phyloP scores from a whole-genome alignment of 1,284 basidiomycete species.

The Vanrija sp. region DNA sequence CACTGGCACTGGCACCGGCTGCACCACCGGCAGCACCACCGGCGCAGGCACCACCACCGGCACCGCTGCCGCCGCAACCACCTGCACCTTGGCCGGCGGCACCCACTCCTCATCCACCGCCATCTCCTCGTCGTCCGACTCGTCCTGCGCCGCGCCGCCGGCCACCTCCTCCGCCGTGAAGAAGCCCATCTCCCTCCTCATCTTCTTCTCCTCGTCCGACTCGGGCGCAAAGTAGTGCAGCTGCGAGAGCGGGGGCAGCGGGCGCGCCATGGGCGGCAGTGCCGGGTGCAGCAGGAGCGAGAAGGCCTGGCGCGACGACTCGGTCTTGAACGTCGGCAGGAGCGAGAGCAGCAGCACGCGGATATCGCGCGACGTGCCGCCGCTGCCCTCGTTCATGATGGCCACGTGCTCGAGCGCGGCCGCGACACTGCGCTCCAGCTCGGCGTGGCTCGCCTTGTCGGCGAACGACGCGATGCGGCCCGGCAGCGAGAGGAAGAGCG shows the following conservation, averaged over 20 bases:
- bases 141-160: slow-evolving; percentile 13
- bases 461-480: slow-evolving; percentile 9
- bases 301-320: neutral
- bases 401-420: slow-evolving; percentile 13
- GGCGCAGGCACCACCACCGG: neutral
- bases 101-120: slow-evolving; percentile 6
- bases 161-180: slow-evolving; percentile 4
- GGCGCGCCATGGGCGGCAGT: slow-evolving; percentile 33
- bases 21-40: neutral
- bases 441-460: neutral
- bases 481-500: slow-evolving; percentile 26
- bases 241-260: slow-evolving; percentile 29
- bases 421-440: slow-evolving; percentile 1
- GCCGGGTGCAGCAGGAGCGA: slow-evolving; percentile 34
- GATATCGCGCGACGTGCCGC: slow-evolving; percentile 12
- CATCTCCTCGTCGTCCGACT: slow-evolving; percentile 10
- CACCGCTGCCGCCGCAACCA: neutral
- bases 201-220: slow-evolving; percentile 33
- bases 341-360: slow-evolving; percentile 11
- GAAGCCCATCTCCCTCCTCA: slow-evolving; percentile 31
- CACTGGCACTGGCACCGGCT: neutral
- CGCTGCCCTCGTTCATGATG: slow-evolving; percentile 1
- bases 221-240: slow-evolving; percentile 39
- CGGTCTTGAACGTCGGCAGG: slow-evolving; percentile 4
- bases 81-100: neutral